A percentile compares a stretch with the other conserved stretches of the same genome.
These are phyloP conservation scores for Paracamarosporium sp. DNA, from an alignment of 2,329 filamentous ascomycete genomes.

Conservation along the genomic window DNA sequence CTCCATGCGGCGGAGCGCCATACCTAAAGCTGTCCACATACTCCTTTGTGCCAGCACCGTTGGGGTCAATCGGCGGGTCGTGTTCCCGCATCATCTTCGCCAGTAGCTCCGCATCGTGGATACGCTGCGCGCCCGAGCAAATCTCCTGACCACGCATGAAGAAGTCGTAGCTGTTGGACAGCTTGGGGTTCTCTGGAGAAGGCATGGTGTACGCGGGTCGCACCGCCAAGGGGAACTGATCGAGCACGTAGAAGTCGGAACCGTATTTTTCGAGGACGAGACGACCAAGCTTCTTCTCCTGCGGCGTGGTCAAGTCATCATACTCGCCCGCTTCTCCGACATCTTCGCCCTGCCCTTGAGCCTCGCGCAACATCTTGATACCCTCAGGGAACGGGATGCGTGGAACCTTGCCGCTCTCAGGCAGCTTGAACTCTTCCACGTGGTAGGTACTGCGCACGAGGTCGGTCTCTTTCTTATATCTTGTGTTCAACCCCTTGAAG, in stretches of 20 bases:
- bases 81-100: constrained; percentile 64
- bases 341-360: constrained; percentile 66
- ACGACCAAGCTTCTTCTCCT: constrained; percentile 87
- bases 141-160: constrained; percentile 76
- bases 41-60: constrained; percentile 65
- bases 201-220: constrained; percentile 93
- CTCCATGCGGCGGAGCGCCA: constrained; percentile 69
- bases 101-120: constrained; percentile 66
- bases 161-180: constrained; percentile 71
- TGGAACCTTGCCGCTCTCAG: constrained; percentile 75
- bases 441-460: constrained; percentile 74
- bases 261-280: constrained; percentile 87
- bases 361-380: constrained; percentile 77
- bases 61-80: constrained; percentile 63
- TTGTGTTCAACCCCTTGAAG: constrained; percentile 73
- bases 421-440: constrained; percentile 79
- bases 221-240: constrained; percentile 91
- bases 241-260: constrained; percentile 95
- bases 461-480: constrained; percentile 75
- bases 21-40: constrained; percentile 70
- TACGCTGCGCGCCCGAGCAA: constrained; percentile 71
- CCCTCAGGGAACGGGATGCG: constrained; percentile 80
- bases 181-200: constrained; percentile 54
- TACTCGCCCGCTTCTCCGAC: constrained; percentile 78
- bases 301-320: constrained; percentile 80